These are phyloP conservation scores for Teratosphaeria viscida DNA, from an alignment of 2,329 filamentous ascomycete species.

Conservation along the genomic window DNA sequence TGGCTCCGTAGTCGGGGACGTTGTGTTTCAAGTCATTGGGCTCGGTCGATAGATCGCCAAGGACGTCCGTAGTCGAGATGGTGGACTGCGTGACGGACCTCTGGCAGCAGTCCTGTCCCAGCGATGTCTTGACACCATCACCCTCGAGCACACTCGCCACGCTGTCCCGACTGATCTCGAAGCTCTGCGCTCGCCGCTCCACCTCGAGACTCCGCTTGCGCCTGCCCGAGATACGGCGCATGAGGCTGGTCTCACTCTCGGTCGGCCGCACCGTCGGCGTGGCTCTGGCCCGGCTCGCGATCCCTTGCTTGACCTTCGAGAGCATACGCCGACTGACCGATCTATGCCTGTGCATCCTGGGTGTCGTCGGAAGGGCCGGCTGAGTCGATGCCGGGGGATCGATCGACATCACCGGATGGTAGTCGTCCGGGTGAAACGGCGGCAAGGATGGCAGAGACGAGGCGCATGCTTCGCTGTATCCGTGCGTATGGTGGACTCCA, in stretches of 20 bases:
- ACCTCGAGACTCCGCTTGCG: slow-evolving; percentile 14
- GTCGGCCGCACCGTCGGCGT: slow-evolving; percentile 14
- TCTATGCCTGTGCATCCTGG: slow-evolving; percentile 17
- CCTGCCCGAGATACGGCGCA: slow-evolving; percentile 20
- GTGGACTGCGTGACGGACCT: slow-evolving; percentile 18
- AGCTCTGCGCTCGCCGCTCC: slow-evolving; percentile 17
- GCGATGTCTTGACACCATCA: not conserved
- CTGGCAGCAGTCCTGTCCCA: not conserved
- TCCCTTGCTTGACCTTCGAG: slow-evolving; percentile 25
- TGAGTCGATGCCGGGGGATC: not conserved
- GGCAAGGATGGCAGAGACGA: not conserved
- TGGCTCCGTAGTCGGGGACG: not conserved
- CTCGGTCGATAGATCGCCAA: not conserved
- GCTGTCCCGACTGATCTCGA: slow-evolving; percentile 18
- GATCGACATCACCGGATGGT: not conserved
- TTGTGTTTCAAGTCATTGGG: not conserved
- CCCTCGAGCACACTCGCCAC: slow-evolving; percentile 13
- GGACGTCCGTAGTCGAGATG: slow-evolving; percentile 15
- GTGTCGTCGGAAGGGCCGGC: not conserved
- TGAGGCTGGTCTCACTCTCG: slow-evolving; percentile 19
- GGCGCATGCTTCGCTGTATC: not conserved
- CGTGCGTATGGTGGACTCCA: not conserved
- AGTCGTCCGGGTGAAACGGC: slow-evolving; percentile 1
- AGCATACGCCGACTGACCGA: slow-evolving; percentile 27
- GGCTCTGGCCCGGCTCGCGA: slow-evolving; percentile 19